Percentiles rank a stretch among this genome's conserved stretches.
Conservation (phyloP, 2,329 filamentous ascomycete species). For the Sporothrix humicola region DNA sequence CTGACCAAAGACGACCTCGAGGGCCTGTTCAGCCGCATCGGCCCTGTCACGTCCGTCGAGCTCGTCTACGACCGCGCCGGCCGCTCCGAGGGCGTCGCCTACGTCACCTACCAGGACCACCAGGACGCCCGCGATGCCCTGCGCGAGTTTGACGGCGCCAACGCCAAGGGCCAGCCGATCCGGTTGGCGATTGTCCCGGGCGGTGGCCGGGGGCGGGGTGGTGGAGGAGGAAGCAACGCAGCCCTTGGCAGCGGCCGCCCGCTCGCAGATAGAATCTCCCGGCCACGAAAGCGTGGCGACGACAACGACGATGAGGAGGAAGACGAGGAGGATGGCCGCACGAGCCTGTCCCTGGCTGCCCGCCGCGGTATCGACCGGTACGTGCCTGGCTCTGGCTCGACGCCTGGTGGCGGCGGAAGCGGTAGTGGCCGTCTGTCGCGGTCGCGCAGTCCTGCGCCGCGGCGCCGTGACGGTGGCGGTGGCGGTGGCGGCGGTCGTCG, state of each 20-base stretch:
- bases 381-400: slow-evolving; percentile 57
- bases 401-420: slow-evolving; percentile 52
- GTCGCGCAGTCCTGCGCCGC: slow-evolving; percentile 65
- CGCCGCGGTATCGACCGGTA: slow-evolving; percentile 79
- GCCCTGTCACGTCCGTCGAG: slow-evolving; percentile 69
- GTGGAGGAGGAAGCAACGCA: slow-evolving; percentile 62
- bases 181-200: slow-evolving; percentile 68
- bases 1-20: slow-evolving; percentile 82
- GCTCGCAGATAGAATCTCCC: slow-evolving; percentile 66
- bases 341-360: slow-evolving; percentile 48
- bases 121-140: slow-evolving; percentile 77
- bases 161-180: slow-evolving; percentile 88
- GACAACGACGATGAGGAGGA: slow-evolving; percentile 40
- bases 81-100: slow-evolving; percentile 83
- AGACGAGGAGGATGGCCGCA: slow-evolving; percentile 45
- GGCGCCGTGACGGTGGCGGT: slow-evolving; percentile 32
- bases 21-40: slow-evolving; percentile 82
- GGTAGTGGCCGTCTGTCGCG: slow-evolving; percentile 47
- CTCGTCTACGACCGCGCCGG: slow-evolving; percentile 86
- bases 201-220: slow-evolving; percentile 45
- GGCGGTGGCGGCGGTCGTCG: slow-evolving; percentile 52
- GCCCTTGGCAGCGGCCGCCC: slow-evolving; percentile 62
- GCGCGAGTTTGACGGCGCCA: slow-evolving; percentile 83
- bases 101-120: slow-evolving; percentile 75
- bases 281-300: slow-evolving; percentile 51